Percentiles rank a stretch among this genome's conserved stretches.
Evolutionary conservation across 2,329 filamentous ascomycete genomes (phyloP).

Genomic region (Dothistroma septosporum): DNA sequence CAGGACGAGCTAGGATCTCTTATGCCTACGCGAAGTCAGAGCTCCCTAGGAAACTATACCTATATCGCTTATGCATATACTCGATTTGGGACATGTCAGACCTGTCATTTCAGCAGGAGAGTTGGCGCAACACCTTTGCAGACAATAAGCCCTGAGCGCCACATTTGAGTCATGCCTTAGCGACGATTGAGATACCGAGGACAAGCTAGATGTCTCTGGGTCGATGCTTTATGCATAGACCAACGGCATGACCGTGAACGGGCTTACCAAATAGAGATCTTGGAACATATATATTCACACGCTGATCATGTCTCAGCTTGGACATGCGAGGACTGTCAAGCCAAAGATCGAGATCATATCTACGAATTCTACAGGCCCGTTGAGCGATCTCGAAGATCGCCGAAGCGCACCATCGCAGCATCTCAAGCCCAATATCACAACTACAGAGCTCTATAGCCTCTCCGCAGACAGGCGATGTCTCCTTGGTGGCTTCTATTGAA

Average conservation of each 20-base stretch:
- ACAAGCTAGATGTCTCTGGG: neutral
- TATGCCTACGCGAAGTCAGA: too few relatives aligned
- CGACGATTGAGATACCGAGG: neutral
- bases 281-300: neutral
- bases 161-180: neutral
- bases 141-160: neutral
- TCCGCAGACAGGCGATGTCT: neutral
- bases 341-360: neutral
- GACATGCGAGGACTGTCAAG: neutral
- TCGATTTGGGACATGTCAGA: too few relatives aligned
- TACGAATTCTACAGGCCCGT: neutral
- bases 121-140: too few relatives aligned
- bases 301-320: neutral
- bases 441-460: neutral
- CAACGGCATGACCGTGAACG: neutral
- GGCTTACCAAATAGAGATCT: neutral
- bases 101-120: too few relatives aligned
- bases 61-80: too few relatives aligned
- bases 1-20: too few relatives aligned
- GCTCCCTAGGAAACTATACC: too few relatives aligned
- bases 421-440: neutral
- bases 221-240: constrained; percentile 1
- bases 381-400: neutral
- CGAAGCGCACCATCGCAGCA: neutral
- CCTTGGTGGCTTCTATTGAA: neutral